Evolutionary conservation across 805 yeast species (phyloP).

Genomic region (Cyberlindnera galapagoensis): DNA sequence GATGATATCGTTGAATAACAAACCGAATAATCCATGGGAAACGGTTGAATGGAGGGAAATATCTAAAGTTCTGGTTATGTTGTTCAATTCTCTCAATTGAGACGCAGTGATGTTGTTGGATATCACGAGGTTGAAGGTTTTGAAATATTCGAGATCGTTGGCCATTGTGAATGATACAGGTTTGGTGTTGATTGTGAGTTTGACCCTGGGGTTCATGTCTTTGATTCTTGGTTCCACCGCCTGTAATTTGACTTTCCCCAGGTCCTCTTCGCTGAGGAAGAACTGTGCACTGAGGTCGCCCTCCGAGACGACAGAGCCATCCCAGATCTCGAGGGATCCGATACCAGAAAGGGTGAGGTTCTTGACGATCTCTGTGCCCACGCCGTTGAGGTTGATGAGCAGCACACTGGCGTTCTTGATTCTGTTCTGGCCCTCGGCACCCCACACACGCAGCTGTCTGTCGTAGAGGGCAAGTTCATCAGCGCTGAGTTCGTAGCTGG

Average conservation of each 20-base stretch:
- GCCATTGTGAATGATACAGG: conserved; percentile 15
- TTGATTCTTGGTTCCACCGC: conserved; percentile 50
- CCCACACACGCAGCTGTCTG: conserved; percentile 94
- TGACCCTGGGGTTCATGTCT: conserved; percentile 78
- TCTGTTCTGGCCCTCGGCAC: conserved; percentile 79
- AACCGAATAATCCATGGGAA: conserved; percentile 77
- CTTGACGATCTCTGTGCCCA: conserved; percentile 78
- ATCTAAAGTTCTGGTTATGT: conserved; percentile 43
- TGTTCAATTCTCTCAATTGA: conserved; percentile 44
- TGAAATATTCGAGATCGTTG: conserved; percentile 34
- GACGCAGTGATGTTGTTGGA: conserved; percentile 54
- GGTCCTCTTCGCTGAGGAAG: conserved; percentile 48
- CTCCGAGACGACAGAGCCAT: conserved; percentile 44
- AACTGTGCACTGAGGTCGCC: conserved; percentile 72
- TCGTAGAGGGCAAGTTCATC: conserved; percentile 92
- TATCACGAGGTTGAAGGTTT: conserved; percentile 61
- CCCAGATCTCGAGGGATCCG: conserved; percentile 69
- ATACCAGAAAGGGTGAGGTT: conserved; percentile 85
- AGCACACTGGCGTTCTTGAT: conserved; percentile 69
- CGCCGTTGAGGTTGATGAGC: conserved; percentile 65
- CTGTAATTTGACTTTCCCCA: conserved; percentile 52
- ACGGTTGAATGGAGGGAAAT: conserved; percentile 67
- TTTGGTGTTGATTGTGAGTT: conserved; percentile 37
- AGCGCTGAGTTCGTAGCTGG: conserved; percentile 24
- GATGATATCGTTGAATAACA: conserved; percentile 72